Evolutionary conservation across 208 protist genomes (phyloP).

Genomic region (Leishmania gerbilli): DNA sequence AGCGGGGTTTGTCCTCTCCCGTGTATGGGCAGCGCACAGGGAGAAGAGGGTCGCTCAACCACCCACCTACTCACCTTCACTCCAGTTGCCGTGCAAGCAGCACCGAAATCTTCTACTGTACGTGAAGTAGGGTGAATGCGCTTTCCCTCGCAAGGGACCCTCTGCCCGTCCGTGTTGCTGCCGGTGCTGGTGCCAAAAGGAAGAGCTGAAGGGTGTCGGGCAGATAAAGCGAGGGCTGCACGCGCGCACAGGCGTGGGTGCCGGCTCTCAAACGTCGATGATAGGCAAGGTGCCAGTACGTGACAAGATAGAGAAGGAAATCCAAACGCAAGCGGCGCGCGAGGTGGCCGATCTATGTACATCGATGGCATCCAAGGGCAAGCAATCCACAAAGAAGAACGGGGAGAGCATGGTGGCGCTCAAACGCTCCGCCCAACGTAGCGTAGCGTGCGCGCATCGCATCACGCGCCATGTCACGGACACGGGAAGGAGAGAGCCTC

Average conservation of each 20-base stretch:
- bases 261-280: background rate
- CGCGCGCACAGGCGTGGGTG: background rate
- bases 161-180: background rate
- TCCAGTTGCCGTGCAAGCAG: background rate
- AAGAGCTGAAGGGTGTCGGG: too few relatives aligned
- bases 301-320: background rate
- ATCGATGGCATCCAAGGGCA: conserved; percentile 3
- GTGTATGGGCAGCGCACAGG: background rate
- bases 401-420: background rate
- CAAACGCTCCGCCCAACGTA: background rate
- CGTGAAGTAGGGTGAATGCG: background rate
- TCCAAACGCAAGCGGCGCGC: background rate
- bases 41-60: background rate
- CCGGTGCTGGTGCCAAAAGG: too few relatives aligned
- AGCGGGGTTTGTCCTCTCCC: background rate
- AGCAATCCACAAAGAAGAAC: conserved; percentile 22
- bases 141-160: background rate
- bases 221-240: background rate
- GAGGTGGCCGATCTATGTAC: background rate
- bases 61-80: background rate
- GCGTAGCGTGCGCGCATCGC: background rate
- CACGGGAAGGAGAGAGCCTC: background rate
- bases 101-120: background rate
- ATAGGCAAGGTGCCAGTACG: background rate
- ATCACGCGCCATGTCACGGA: background rate